A percentile compares a stretch with the other conserved stretches of the same genome.
Evolutionary conservation across 1,284 basidiomycete species (phyloP).

Genomic region (Cronartium quercuum): DNA sequence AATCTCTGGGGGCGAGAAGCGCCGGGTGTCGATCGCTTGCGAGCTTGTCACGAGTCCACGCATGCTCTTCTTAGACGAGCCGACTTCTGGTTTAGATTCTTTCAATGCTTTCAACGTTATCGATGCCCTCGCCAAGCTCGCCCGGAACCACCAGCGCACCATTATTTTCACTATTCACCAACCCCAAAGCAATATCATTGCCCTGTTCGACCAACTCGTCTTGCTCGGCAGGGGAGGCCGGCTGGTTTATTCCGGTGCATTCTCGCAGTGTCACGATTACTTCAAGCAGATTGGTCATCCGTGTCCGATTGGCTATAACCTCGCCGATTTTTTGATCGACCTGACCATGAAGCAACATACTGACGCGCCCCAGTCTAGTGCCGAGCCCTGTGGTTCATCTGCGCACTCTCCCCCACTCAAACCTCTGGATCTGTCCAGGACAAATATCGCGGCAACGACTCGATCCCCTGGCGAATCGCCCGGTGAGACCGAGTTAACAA

Average conservation of each 20-base stretch:
- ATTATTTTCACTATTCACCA: slow-evolving; percentile 97
- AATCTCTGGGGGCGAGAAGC: slow-evolving; percentile 93
- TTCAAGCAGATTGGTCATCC: slow-evolving; percentile 69
- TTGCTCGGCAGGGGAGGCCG: slow-evolving; percentile 71
- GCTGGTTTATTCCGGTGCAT: slow-evolving; percentile 73
- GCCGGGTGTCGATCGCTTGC: slow-evolving; percentile 93
- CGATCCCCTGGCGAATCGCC: background rate
- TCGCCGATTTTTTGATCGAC: slow-evolving; percentile 87
- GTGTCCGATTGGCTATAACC: slow-evolving; percentile 93
- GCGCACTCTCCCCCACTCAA: background rate
- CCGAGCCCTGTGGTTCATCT: background rate
- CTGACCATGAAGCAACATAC: slow-evolving; percentile 42
- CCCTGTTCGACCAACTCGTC: slow-evolving; percentile 84
- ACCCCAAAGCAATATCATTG: slow-evolving; percentile 94
- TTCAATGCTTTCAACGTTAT: slow-evolving; percentile 94
- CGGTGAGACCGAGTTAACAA: slow-evolving; percentile 3
- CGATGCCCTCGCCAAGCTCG: slow-evolving; percentile 75
- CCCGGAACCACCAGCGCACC: slow-evolving; percentile 83
- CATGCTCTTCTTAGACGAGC: slow-evolving; percentile 92
- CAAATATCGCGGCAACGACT: slow-evolving; percentile 1
- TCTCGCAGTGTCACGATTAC: slow-evolving; percentile 68
- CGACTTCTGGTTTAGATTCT: slow-evolving; percentile 87
- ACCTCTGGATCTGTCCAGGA: background rate
- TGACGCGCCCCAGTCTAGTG: background rate
- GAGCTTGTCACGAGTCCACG: slow-evolving; percentile 93